Conservation (phyloP, 2,329 filamentous ascomycete genomes). For the Cercospora citrullina region DNA sequence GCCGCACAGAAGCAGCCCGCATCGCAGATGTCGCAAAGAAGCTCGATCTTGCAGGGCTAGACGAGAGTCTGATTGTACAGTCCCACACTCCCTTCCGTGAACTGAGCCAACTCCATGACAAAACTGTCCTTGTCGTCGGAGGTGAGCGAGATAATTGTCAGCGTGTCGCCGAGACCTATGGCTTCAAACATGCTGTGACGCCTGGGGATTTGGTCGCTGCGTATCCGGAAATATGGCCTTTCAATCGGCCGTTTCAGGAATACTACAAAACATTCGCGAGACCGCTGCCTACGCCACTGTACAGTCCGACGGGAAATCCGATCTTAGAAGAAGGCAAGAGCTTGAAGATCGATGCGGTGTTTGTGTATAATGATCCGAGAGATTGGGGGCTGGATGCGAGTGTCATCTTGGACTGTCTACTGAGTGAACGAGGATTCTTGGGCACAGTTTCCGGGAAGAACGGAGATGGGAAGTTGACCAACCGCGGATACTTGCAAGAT, state of each 20-base stretch:
- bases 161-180: constrained; percentile 65
- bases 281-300: constrained; percentile 57
- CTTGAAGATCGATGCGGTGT: constrained; percentile 82
- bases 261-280: constrained; percentile 62
- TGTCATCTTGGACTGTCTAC: constrained; percentile 77
- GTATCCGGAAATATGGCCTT: constrained; percentile 79
- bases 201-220: constrained; percentile 78
- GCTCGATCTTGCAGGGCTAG: constrained; percentile 61
- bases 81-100: constrained; percentile 87
- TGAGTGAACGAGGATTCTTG: constrained; percentile 74
- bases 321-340: not conserved
- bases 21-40: constrained; percentile 68
- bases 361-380: constrained; percentile 93
- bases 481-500: constrained; percentile 79
- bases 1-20: constrained; percentile 74
- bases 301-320: constrained; percentile 34
- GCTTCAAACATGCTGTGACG: constrained; percentile 67
- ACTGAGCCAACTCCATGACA: constrained; percentile 61
- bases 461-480: constrained; percentile 62
- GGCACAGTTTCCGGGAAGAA: constrained; percentile 79
- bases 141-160: constrained; percentile 60
- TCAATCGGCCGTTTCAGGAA: constrained; percentile 65
- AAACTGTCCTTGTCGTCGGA: constrained; percentile 52
- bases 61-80: constrained; percentile 74
- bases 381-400: constrained; percentile 94